phyloP scores from a whole-genome alignment of 345 rosid genomes.

The Streptanthus diversifolius region DNA sequence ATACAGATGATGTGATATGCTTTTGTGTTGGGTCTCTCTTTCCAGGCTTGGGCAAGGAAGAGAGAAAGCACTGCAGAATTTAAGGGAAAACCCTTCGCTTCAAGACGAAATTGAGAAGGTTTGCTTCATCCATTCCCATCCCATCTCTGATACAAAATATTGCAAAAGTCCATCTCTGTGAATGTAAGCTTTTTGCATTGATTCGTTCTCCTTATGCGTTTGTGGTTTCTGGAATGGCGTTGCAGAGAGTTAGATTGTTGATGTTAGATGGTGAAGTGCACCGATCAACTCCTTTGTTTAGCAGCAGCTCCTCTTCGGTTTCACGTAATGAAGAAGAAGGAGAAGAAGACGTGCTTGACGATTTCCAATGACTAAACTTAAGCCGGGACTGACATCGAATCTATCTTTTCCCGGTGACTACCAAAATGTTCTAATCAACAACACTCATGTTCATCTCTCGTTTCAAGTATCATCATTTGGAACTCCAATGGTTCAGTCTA shows the following conservation, averaged over 20 bases:
- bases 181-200: background rate
- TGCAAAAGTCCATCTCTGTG: background rate
- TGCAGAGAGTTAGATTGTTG: slow-evolving; percentile 58
- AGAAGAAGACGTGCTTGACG: slow-evolving; percentile 37
- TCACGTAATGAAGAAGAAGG: slow-evolving; percentile 46
- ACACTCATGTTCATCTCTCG: slow-evolving; percentile 2
- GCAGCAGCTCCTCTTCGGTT: slow-evolving; percentile 27
- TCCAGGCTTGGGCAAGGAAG: slow-evolving; percentile 93
- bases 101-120: slow-evolving; percentile 85
- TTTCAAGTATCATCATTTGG: background rate
- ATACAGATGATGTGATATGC: background rate
- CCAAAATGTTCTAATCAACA: slow-evolving; percentile 2
- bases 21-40: slow-evolving; percentile 6
- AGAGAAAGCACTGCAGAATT: slow-evolving; percentile 78
- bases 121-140: background rate
- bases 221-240: background rate
- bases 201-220: background rate
- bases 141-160: background rate
- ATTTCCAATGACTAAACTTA: slow-evolving; percentile 32
- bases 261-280: slow-evolving; percentile 57
- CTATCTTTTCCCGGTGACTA: background rate
- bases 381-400: background rate
- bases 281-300: slow-evolving; percentile 34
- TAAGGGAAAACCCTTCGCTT: slow-evolving; percentile 64
- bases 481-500: background rate